Evolutionary conservation across 805 yeast species (phyloP), one percentile per base, ranked within the genome.

Genomic region (Yarrowia sp.): DNA sequence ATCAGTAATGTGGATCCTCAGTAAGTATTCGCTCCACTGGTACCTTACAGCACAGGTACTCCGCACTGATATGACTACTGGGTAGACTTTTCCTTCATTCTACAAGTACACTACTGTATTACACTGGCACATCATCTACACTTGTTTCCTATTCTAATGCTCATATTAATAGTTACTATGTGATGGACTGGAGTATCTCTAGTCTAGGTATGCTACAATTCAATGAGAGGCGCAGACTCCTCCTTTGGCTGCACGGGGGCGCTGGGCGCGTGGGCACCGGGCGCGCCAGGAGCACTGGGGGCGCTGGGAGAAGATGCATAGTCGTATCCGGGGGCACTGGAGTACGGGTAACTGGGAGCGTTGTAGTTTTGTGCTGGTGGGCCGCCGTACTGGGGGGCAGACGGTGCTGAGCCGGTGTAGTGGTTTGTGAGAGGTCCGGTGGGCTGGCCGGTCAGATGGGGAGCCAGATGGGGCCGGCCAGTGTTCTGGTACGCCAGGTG

Each of bases 181-280:
- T 26, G 32, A 26, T 26, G 32, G 32, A 26, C 32, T 26, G 32
- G 32, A 26, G 32, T 26, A 26, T 5, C 32, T 26, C 32, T 26
- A 26, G 32, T 26, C 32, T 26, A 26, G 7, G 4, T 3, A 11
- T 40, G 22, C 42, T 59, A 59, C 65, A 59, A 15, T 8, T 59
- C 65, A 59, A 59, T 59, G 35, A 59, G 52, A 43, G 65, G 65
- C 2, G 65, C 65, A 8, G 65, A 45, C 52, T 59, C 65, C 65
- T 59, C 52, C 49, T 56, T 32, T 19, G 53, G 45, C 36, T 22
- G 22, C 10, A 15, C 59, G 3, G 50, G 64, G 7, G 50, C 50
- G 14, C 46, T 40, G 36, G 59, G 55, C 32, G 32, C 32, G 32
- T 26, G 32, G 19, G 61, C 61, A 8, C 43, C n/a, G 22, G 61